Evolutionary conservation across 805 yeast species (phyloP), one percentile per base, ranked within the genome.

Genomic region (Metschnikowia matae): DNA sequence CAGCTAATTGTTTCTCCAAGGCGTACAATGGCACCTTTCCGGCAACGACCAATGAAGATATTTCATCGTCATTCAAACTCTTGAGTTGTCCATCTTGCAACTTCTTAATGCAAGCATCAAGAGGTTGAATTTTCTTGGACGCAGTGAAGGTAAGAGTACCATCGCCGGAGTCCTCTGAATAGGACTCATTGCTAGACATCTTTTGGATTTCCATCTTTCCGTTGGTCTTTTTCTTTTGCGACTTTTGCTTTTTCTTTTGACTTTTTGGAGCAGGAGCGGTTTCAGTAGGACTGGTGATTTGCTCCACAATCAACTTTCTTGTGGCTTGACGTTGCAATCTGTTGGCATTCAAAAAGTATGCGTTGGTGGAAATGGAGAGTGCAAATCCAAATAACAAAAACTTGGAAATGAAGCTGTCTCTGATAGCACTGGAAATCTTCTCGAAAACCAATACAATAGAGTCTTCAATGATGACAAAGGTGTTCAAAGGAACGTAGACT

Each of bases 11-110:
- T 68, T 92, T 94, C 67, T 94, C 99, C 55, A 94, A 78, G 0
- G 98, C 96, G 66, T 94, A 94, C 49, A 94, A 72, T 34, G 99
- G 98, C 54, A 94, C 71, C 63, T 87, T 87, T 34, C 96, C 95
- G 3, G 78, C 69, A 10, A 81, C 75, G 34, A 85, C 91, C 50
- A 94, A 78, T 2, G 79, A 67, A 2, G 85, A 78, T 55, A 94
- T 81, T 69, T 94, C 96, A 42, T 80, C 84, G 66, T 94, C 80
- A 49, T 70, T 71, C 56, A 94, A 78, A 29, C 79, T 74, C 57
- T 80, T 78, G 40, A 89, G 80, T 21, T 82, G 74, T 17, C 97
- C 97, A 0, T 80, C 82, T 63, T 88, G 84, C 74, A 87, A 66
- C 15, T 82, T 63, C 23, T 77, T 75, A 43, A 77, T 73, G 51